A percentile compares a stretch with the other conserved stretches of the same genome.
Evolutionary conservation across 2,329 filamentous ascomycete species (phyloP).

Genomic region (Aureobasidium sp.): DNA sequence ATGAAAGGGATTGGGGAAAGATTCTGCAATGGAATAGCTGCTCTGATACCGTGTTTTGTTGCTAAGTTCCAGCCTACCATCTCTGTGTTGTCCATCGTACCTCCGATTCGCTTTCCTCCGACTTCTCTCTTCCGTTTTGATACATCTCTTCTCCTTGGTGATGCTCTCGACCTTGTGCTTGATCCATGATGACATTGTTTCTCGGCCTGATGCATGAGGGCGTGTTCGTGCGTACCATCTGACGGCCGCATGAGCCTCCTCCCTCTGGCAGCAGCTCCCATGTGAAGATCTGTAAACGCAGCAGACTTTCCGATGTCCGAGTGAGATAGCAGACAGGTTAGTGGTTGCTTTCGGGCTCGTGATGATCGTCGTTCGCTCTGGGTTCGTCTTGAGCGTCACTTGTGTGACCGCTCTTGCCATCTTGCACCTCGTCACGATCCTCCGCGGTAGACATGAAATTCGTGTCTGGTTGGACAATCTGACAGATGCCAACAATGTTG

Average conservation of each 20-base stretch:
- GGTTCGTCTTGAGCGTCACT: no score
- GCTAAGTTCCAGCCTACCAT: neutral
- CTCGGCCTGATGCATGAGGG: neutral
- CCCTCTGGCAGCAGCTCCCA: neutral
- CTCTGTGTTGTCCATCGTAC: neutral
- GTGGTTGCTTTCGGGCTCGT: no score
- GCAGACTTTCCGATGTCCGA: neutral
- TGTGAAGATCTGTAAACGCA: no score
- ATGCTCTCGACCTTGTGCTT: neutral
- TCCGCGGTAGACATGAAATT: neutral
- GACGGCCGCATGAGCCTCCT: neutral
- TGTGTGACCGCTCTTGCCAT: neutral
- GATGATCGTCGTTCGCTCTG: no score
- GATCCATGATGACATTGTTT: neutral
- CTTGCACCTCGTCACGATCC: neutral
- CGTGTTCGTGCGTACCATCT: neutral
- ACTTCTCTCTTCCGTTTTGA: neutral
- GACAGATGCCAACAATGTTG: neutral
- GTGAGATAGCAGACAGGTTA: neutral
- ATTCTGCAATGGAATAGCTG: neutral
- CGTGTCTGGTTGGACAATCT: neutral
- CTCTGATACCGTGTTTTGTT: neutral
- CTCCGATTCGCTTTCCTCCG: neutral
- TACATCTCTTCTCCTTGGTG: neutral
- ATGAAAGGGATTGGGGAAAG: neutral